Evolutionary conservation across 106 monocot species (phyloP), one percentile per base, ranked within the genome.

Genomic region (Dendrobium catenatum): DNA sequence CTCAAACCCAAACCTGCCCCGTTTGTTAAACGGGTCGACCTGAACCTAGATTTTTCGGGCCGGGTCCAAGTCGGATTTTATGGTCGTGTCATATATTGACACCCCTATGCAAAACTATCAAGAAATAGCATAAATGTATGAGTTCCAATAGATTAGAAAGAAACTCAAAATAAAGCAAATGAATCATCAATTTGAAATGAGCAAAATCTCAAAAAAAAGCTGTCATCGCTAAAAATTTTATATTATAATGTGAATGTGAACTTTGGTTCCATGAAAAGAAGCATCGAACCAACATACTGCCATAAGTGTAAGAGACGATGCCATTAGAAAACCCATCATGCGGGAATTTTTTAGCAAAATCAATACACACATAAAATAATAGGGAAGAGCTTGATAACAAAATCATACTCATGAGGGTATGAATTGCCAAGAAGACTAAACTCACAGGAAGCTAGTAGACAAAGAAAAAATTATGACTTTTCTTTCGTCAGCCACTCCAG

Each of bases 101-200:
- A 31, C 31, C 31, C 31, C 31, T 31, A 70, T 9, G 37, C 2
- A 26, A 27, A 31, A 31, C 10, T 70, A 70, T 37, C 31, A 61
- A 70, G 33, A 70, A 70, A 70, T 70, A 31, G 15, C 33, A 70
- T 33, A 70, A 31, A 15, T 31, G 33, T 33, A 70, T 70, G 33
- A 70, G 16, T 5, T 8, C 26, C 11, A 26, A 31, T 31, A 4
- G 15, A 27, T 2, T 27, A 11, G 29, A 68, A 68, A 7, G n/a
- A 61, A 61, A 31, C 68, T 68, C 29, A 68, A 70, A 33, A 2
- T 16, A 22, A 33, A 37, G 33, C 68, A 70, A 70, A 70, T 13
- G 37, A 31, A 70, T 70, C 70, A 70, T 27, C 70, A 70, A 33
- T 70, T 31, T 70, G 70, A 70, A 70, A 70, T 70, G 33, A 37